A percentile compares a stretch with the other conserved stretches of the same genome.
phyloP scores from a whole-genome alignment of 805 yeast genomes.

The Monosporozyma yasuniensis region DNA sequence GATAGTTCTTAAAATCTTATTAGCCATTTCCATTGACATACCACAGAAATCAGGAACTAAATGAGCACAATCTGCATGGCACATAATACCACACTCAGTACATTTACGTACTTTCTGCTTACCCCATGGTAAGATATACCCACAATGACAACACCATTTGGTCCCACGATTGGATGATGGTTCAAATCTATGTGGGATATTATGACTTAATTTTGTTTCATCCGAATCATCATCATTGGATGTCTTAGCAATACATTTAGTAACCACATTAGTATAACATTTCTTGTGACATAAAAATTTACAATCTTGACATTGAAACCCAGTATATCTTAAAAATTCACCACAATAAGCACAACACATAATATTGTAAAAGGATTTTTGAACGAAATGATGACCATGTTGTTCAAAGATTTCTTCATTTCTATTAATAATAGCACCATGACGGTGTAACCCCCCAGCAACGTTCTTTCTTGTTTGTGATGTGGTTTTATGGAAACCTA shows the following conservation, averaged over 20 bases:
- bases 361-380: constrained; percentile 87
- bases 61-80: constrained; percentile 87
- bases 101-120: constrained; percentile 87
- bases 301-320: constrained; percentile 81
- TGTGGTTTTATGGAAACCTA: constrained; percentile 70
- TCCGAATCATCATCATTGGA: constrained; percentile 61
- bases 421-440: constrained; percentile 94
- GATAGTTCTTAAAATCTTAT: constrained; percentile 76
- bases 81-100: constrained; percentile 88
- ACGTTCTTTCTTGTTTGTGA: constrained; percentile 37
- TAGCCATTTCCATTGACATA: constrained; percentile 95
- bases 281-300: constrained; percentile 71
- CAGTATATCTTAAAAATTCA: constrained; percentile 82
- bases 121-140: constrained; percentile 92
- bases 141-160: constrained; percentile 99
- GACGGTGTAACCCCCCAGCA: constrained; percentile 75
- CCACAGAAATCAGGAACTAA: constrained; percentile 98
- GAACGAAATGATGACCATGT: constrained; percentile 95
- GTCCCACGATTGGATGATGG: constrained; percentile 91
- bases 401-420: constrained; percentile 84
- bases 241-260: constrained; percentile 74
- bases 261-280: constrained; percentile 71
- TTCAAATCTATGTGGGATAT: constrained; percentile 94
- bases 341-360: constrained; percentile 98
- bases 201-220: constrained; percentile 80